Evolutionary conservation across 345 rosid genomes (phyloP).

Genomic region (Populus davidiana): DNA sequence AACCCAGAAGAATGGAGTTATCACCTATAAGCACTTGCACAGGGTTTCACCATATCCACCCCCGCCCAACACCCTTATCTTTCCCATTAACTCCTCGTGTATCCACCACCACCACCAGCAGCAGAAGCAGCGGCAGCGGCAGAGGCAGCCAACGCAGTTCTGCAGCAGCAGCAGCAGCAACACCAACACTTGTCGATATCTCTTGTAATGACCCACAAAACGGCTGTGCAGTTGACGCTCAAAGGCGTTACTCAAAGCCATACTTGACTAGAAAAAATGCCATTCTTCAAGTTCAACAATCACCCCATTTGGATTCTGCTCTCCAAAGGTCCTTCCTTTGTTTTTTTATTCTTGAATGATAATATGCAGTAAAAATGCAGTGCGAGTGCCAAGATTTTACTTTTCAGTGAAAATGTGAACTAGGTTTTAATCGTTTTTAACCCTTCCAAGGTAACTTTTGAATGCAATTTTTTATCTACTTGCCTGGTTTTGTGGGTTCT

Average conservation of each 20-base stretch:
- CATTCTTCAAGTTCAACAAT: conserved; percentile 51
- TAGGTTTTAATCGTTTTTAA: too few relatives aligned
- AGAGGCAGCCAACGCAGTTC: conserved; percentile 5
- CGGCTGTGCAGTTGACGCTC: conserved; percentile 1
- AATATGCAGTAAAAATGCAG: too few relatives aligned
- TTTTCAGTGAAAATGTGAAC: too few relatives aligned
- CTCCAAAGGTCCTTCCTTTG: conserved; percentile 45
- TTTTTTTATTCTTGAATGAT: not conserved
- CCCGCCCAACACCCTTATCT: conserved; percentile 13
- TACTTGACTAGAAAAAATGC: conserved; percentile 68
- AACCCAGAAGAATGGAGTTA: conserved; percentile 39
- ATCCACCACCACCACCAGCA: conserved; percentile 1
- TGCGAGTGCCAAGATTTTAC: too few relatives aligned
- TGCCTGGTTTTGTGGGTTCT: too few relatives aligned
- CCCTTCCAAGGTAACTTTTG: too few relatives aligned
- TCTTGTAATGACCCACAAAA: not conserved
- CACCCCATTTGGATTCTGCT: conserved; percentile 52
- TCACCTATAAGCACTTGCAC: conserved; percentile 25
- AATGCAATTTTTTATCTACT: too few relatives aligned
- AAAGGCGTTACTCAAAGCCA: conserved; percentile 46
- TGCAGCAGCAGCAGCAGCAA: not conserved
- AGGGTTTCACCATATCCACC: conserved; percentile 25
- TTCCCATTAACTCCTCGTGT: conserved; percentile 27
- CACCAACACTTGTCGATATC: not conserved
- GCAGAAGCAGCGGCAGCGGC: not conserved